Base-by-base conservation (phyloP, 2,329 filamentous ascomycete genomes). In the Teratosphaeria nubilosa region DNA sequence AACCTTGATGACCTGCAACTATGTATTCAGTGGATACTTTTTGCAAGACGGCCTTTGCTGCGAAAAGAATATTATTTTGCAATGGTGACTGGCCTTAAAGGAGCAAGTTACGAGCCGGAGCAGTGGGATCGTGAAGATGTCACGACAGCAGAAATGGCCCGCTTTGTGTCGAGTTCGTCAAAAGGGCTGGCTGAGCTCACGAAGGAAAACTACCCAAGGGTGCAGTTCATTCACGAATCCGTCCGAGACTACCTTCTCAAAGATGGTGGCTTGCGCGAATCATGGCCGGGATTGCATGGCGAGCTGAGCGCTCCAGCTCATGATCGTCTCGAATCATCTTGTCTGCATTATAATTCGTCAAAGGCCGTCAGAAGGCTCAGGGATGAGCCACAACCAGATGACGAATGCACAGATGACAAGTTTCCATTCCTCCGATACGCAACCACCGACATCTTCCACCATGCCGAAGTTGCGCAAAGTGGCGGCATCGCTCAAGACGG, bases 161-260 rank as follows among this genome's bases (percentile, higher is more conserved):
- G 58, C 1, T 77, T 70, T 27, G 68, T 82, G 0, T 64, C 75
- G 0, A 69, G 67, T 34, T 75, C 68, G 0, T 83, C 80, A 0
- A 83, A 82, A 62, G 80, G 81, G 0, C 69, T 83, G 9, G 76
- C 74, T 0, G 78, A 82, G 56, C 60, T 76, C 0, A 76, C 73
- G 0, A 72, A 45, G 13, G 63, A 67, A 0, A 59, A 61, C 10
- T 25, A 48, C 9, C 58, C 62, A 11, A 75, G 62, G 0, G 76
- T 82, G 0, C 80, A 82, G 58, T 83, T 82, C 64, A 81, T 82
- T 5, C 79, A 82, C 45, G 77, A 81, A 61, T 79, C 79, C 0
- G 77, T 81, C 0, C 65, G 73, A 0, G 78, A 81, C 10, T 81
- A 77, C 52, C 68, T 82, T 2, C 13, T 45, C 37, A 72, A 72